phyloP scores from a whole-genome alignment of 805 yeast species.

The Cyberlindnera americana region DNA sequence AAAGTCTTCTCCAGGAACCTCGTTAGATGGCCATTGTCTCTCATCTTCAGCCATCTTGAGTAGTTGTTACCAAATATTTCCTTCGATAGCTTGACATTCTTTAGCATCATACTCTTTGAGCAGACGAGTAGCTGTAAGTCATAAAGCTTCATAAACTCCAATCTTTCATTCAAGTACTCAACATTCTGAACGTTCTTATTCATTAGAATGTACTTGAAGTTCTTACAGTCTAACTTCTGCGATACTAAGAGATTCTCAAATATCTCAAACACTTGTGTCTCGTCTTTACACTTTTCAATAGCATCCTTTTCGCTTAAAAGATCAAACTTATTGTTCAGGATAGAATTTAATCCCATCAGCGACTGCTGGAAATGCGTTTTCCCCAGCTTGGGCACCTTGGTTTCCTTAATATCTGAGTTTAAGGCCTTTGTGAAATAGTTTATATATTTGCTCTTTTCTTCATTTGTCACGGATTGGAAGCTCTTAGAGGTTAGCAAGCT shows the following conservation, averaged over 20 bases:
- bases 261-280: slow-evolving; percentile 9
- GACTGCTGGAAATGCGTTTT: slow-evolving; percentile 19
- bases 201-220: slow-evolving; percentile 15
- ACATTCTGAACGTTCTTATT: slow-evolving; percentile 10
- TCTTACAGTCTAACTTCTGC: slow-evolving; percentile 7
- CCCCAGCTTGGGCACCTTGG: slow-evolving; percentile 1
- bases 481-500: slow-evolving; percentile 7
- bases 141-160: slow-evolving; percentile 11
- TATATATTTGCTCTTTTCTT: slow-evolving; percentile 18
- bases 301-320: slow-evolving; percentile 5
- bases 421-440: slow-evolving; percentile 17
- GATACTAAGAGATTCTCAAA: slow-evolving; percentile 16
- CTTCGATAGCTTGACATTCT: slow-evolving; percentile 9
- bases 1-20: slow-evolving; percentile 15
- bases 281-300: slow-evolving; percentile 2
- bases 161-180: slow-evolving; percentile 10
- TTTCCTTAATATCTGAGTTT: slow-evolving; percentile 15
- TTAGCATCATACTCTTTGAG: slow-evolving; percentile 13
- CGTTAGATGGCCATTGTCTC: slow-evolving; percentile 2
- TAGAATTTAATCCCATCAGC: slow-evolving; percentile 16
- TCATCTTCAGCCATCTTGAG: slow-evolving; percentile 8
- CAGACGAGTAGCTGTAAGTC: slow-evolving; percentile 13
- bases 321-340: slow-evolving; percentile 7
- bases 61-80: too few relatives aligned
- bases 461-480: slow-evolving; percentile 8